Base-by-base conservation (phyloP, 2,329 filamentous ascomycete species). In the Xylaria sp. region DNA sequence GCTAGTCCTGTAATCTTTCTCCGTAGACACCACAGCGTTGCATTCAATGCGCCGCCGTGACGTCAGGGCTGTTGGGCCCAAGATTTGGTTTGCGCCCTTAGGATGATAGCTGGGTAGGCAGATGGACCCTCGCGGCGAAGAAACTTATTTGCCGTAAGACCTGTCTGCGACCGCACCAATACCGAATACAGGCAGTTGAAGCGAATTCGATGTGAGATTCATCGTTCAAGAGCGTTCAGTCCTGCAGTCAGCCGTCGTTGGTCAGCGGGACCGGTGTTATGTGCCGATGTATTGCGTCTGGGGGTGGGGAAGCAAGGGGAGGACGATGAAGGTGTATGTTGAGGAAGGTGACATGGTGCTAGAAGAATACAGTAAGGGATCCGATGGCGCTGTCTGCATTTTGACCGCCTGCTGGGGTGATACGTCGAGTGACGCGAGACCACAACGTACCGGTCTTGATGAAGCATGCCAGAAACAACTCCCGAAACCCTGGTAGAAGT, bases 101-200 rank as follows among this genome's bases (percentile, higher is more conserved):
- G 46, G 60, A 18, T 23, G 3, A n/a, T 34, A 4, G 16, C 55
- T 23, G 23, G 23, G 48, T 56, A 44, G 48, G 47, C 49, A 44
- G 48, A 60, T 61, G 63, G 67, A 52, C 52, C 59, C 57, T 63
- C 60, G 61, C 63, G 67, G 58, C 34, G 59, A 23, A 13, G 52
- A 42, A 30, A 44, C 53, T 62, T 34, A 58, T 55, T 62, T 63
- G 46, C 65, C 61, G 59, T 58, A 56, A 64, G 62, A 66, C 65
- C 63, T 65, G 54, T 53, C 63, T 63, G 52, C 51, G 53, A 44
- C 37, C 50, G 19, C 34, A n/a, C 35, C 11, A 35, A 54, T 8
- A 39, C 58, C 52, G 1, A n/a, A 18, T 51, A 34, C 37, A 39
- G 44, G 35, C n/a, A 46, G 44, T 58, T 18, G 19, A 55, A 16